Evolutionary conservation across 208 protist species (phyloP).

Genomic region (Leptomonas pyrrhocoris): DNA sequence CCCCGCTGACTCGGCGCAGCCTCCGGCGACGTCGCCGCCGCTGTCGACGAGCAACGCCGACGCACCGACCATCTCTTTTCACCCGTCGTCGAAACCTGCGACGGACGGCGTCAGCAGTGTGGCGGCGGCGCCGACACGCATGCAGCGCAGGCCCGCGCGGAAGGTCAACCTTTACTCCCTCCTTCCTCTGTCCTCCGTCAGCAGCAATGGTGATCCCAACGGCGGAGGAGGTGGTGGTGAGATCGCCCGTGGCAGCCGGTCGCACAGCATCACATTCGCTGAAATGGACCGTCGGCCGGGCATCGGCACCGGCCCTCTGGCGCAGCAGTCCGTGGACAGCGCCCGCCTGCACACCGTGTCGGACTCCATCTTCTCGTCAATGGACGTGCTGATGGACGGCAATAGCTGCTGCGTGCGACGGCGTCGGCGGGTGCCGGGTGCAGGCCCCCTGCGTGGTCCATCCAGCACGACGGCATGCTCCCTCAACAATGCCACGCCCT

Average conservation of each 20-base stretch:
- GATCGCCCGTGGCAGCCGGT: background rate
- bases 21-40: background rate
- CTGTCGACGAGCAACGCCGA: background rate
- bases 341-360: conserved; percentile 22
- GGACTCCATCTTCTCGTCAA: conserved; percentile 37
- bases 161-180: background rate
- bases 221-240: background rate
- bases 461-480: background rate
- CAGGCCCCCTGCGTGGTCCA: background rate
- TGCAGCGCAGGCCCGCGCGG: background rate
- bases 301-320: conserved; percentile 7
- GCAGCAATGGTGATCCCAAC: background rate
- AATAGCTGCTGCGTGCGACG: conserved; percentile 64
- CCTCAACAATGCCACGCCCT: background rate
- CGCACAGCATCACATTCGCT: conserved; percentile 8
- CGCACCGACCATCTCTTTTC: background rate
- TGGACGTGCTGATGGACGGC: conserved; percentile 79
- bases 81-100: background rate
- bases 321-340: conserved; percentile 29
- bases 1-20: background rate
- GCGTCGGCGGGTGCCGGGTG: conserved; percentile 28
- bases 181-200: background rate
- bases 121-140: background rate
- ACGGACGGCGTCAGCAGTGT: background rate
- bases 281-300: conserved; percentile 32